Conservation (phyloP, 306 rosid species). For the Rosa rugosa region DNA sequence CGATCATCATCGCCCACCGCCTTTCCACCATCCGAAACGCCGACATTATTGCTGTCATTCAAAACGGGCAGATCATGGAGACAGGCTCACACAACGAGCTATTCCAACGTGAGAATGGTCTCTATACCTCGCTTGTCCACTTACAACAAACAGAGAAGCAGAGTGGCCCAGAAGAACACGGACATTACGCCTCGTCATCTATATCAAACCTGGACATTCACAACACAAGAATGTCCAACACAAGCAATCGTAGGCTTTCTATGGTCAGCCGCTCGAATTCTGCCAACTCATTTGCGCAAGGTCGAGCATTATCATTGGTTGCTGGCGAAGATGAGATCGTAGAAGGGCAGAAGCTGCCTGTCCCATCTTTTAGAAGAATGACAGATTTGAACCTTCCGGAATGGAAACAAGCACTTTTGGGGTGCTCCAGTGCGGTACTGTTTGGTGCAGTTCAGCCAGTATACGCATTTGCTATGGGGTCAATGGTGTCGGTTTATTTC, state of each 20-base stretch:
- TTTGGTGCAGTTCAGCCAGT: constrained; percentile 81
- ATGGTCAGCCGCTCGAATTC: constrained; percentile 52
- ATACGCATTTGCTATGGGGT: constrained; percentile 67
- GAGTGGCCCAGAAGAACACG: constrained; percentile 28
- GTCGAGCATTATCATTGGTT: constrained; percentile 25
- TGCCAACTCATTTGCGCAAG: constrained; percentile 31
- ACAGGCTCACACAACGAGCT: constrained; percentile 65
- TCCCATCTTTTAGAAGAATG: constrained; percentile 72
- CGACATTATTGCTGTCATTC: constrained; percentile 65
- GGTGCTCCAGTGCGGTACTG: constrained; percentile 55
- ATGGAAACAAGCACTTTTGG: constrained; percentile 74
- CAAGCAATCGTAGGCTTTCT: constrained; percentile 45
- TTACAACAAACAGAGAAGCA: constrained; percentile 58
- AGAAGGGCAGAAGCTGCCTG: constrained; percentile 21
- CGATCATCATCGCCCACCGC: constrained; percentile 85
- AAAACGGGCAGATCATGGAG: constrained; percentile 61
- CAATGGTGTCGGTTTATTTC: constrained; percentile 70
- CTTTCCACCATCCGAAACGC: constrained; percentile 78
- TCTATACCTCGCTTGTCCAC: constrained; percentile 56
- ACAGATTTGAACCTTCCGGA: constrained; percentile 66
- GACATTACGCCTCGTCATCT: constrained; percentile 20
- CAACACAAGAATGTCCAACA: too few relatives aligned
- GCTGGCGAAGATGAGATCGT: constrained; percentile 7
- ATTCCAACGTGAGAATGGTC: constrained; percentile 41
- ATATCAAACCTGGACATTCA: constrained; percentile 36